Percentiles rank a stretch among this genome's conserved stretches.
Evolutionary conservation across 805 yeast genomes (phyloP).

Genomic region (Ogataea degrootiae): DNA sequence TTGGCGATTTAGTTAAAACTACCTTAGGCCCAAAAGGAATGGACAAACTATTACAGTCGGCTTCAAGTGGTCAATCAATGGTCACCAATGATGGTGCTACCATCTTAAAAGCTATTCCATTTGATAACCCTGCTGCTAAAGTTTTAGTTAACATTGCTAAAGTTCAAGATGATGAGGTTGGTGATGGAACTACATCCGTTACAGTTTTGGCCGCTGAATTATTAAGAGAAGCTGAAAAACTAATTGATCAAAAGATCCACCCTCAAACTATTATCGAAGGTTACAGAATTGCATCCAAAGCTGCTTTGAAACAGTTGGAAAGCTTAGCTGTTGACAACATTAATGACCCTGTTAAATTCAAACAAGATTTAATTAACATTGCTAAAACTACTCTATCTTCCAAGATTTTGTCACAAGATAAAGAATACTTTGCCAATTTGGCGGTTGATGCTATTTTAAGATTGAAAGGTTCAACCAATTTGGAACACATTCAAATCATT

Average conservation of each 20-base stretch:
- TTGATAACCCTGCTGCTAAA: slow-evolving; percentile 96
- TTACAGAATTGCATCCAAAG: slow-evolving; percentile 78
- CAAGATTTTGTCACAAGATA: slow-evolving; percentile 92
- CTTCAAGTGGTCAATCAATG: slow-evolving; percentile 69
- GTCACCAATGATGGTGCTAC: slow-evolving; percentile 99
- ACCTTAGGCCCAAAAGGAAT: slow-evolving; percentile 98
- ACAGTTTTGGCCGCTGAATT: slow-evolving; percentile 88
- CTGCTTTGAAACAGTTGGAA: slow-evolving; percentile 80
- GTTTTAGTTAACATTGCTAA: slow-evolving; percentile 91
- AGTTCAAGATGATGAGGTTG: slow-evolving; percentile 97
- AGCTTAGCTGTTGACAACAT: slow-evolving; percentile 73
- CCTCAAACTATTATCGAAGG: slow-evolving; percentile 98
- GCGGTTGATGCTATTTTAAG: slow-evolving; percentile 94
- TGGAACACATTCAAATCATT: slow-evolving; percentile 89
- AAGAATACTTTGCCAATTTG: slow-evolving; percentile 78
- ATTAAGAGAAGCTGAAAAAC: slow-evolving; percentile 88
- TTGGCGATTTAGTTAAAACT: slow-evolving; percentile 91
- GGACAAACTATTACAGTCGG: slow-evolving; percentile 91
- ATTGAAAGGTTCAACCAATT: slow-evolving; percentile 78
- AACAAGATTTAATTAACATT: slow-evolving; percentile 74
- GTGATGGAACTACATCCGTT: slow-evolving; percentile 97
- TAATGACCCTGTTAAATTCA: slow-evolving; percentile 51
- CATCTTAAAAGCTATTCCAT: slow-evolving; percentile 85
- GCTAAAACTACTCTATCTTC: slow-evolving; percentile 93
- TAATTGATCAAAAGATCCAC: slow-evolving; percentile 89